phyloP scores from a whole-genome alignment of 108 stramenopile species.

The Schizochytrium sp. region DNA sequence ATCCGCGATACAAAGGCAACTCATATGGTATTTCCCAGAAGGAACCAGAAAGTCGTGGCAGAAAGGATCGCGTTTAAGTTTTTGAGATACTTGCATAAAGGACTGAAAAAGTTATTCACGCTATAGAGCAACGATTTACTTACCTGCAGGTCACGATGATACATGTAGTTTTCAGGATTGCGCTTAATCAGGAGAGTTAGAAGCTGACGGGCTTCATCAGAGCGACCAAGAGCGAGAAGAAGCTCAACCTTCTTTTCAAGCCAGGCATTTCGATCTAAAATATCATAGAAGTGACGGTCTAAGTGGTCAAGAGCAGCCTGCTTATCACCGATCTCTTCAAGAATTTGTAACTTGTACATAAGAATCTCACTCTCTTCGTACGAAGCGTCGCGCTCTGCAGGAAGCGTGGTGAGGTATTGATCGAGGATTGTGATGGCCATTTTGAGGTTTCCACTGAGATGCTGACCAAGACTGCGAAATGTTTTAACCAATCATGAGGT shows the following conservation, averaged over 20 bases:
- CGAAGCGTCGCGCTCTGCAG: constrained; percentile 74
- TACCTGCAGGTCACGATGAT: constrained; percentile 91
- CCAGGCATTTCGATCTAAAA: constrained; percentile 85
- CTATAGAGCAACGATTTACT: not conserved
- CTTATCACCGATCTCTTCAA: constrained; percentile 82
- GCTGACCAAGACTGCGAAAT: constrained; percentile 85
- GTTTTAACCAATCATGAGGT: not conserved
- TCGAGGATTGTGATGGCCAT: constrained; percentile 89
- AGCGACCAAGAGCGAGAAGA: constrained; percentile 80
- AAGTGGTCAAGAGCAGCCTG: constrained; percentile 88
- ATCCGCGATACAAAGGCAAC: constrained; percentile 39
- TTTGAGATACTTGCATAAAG: not conserved
- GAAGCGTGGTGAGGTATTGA: constrained; percentile 82
- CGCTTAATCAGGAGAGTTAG: constrained; percentile 78
- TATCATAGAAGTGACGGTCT: constrained; percentile 73
- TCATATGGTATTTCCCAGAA: constrained; percentile 16
- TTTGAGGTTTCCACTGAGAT: constrained; percentile 83
- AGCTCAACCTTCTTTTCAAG: constrained; percentile 79
- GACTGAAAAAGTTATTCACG: not conserved
- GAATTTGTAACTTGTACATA: constrained; percentile 86
- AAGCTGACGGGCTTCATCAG: constrained; percentile 80
- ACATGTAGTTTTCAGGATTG: constrained; percentile 86
- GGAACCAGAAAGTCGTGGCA: constrained; percentile 57
- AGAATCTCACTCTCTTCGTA: constrained; percentile 93
- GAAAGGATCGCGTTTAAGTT: constrained; percentile 22